Conservation (phyloP, 1,139 yeast species). For the Blastobotrys raffinosifermentans region DNA sequence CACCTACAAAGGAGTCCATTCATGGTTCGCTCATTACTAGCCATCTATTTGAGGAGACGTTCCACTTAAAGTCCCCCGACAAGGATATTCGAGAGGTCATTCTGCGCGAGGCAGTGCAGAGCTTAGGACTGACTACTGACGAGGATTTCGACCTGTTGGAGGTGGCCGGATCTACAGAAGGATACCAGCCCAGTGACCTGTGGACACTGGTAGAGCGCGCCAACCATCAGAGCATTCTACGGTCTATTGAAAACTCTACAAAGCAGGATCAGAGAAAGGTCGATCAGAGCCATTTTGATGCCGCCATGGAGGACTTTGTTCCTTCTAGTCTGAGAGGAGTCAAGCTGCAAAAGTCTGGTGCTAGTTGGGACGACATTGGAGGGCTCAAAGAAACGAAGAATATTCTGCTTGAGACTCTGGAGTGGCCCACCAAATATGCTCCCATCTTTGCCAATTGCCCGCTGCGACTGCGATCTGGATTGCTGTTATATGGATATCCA, state of each 20-base stretch:
- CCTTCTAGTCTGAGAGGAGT: constrained; percentile 87
- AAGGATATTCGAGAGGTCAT: constrained; percentile 54
- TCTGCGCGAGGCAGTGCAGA: constrained; percentile 42
- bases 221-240: constrained; percentile 44
- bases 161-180: constrained; percentile 75
- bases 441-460: constrained; percentile 91
- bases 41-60: constrained; percentile 63
- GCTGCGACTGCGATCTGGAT: constrained; percentile 79
- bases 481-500: constrained; percentile 88
- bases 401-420: constrained; percentile 75
- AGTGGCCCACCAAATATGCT: constrained; percentile 96
- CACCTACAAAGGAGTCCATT: constrained; percentile 59
- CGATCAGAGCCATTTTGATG: constrained; percentile 40
- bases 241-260: constrained; percentile 13
- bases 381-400: constrained; percentile 75
- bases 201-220: constrained; percentile 68
- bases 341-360: constrained; percentile 69
- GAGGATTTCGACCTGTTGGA: constrained; percentile 56
- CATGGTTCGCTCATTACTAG: constrained; percentile 58
- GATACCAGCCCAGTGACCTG: constrained; percentile 80
- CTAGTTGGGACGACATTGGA: constrained; percentile 85
- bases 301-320: constrained; percentile 59
- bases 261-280: constrained; percentile 4
- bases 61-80: constrained; percentile 63
- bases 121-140: constrained; percentile 31